Percentiles rank a stretch among this genome's conserved stretches.
phyloP scores from a whole-genome alignment of 768 basidiomycete genomes.

The Hygrophoropsis aurantiaca region DNA sequence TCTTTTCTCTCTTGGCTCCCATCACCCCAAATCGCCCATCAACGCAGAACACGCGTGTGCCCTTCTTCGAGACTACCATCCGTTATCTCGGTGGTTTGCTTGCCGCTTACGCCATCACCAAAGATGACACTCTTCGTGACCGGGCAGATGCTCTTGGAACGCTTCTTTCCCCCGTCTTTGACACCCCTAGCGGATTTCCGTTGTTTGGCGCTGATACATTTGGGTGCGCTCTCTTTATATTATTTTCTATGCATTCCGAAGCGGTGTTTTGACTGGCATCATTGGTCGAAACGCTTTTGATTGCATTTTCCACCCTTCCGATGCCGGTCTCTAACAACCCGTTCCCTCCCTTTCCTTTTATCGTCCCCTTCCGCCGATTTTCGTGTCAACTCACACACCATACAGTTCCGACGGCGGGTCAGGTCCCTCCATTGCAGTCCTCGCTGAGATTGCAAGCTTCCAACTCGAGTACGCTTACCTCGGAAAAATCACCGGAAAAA shows the following conservation, averaged over 20 bases:
- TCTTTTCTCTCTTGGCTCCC: neutral
- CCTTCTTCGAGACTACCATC: constrained; percentile 86
- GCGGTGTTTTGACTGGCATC: constrained; percentile 35
- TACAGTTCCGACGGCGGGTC: no score
- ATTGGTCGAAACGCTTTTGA: no score
- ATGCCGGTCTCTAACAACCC: no score
- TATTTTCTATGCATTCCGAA: constrained; percentile 19
- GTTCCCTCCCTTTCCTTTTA: no score
- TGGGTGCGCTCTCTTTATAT: constrained; percentile 45
- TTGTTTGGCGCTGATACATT: constrained; percentile 66
- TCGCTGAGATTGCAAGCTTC: constrained; percentile 82
- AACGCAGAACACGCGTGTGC: constrained; percentile 36
- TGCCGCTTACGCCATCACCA: constrained; percentile 77
- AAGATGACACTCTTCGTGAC: constrained; percentile 57
- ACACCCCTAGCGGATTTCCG: constrained; percentile 70
- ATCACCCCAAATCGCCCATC: neutral
- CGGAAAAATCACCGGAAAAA: constrained; percentile 73
- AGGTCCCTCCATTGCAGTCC: constrained; percentile 38
- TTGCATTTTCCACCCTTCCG: no score
- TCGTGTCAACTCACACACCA: no score
- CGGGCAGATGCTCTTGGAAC: constrained; percentile 78
- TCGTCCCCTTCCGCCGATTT: no score
- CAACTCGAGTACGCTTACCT: constrained; percentile 88
- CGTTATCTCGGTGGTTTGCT: constrained; percentile 88
- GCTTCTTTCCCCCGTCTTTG: constrained; percentile 71